Conservation (phyloP, 345 rosid genomes). For the Clarkia xantiana region DNA sequence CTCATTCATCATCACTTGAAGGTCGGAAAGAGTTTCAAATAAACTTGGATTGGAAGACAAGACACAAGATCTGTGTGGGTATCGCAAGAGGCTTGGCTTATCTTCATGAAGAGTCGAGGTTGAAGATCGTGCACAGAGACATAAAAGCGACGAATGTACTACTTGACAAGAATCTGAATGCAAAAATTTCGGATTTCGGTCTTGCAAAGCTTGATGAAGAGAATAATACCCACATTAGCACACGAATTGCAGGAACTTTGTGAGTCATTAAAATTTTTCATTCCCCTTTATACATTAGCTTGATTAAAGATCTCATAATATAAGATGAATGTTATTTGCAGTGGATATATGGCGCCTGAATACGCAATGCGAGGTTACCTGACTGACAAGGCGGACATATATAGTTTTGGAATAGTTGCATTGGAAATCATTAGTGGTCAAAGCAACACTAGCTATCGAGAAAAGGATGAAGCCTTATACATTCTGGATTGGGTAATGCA, state of each 20-base stretch:
- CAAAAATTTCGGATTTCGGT: slow-evolving; percentile 61
- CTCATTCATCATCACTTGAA: slow-evolving; percentile 4
- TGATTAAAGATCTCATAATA: neutral
- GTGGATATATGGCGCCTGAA: slow-evolving; percentile 99
- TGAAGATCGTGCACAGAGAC: slow-evolving; percentile 64
- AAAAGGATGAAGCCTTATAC: slow-evolving; percentile 77
- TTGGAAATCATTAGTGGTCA: slow-evolving; percentile 80
- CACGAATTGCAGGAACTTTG: slow-evolving; percentile 61
- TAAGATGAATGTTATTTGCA: slow-evolving; percentile 7
- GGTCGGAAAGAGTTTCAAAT: slow-evolving; percentile 29
- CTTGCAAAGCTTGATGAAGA: slow-evolving; percentile 57
- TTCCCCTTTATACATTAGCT: neutral
- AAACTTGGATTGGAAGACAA: slow-evolving; percentile 45
- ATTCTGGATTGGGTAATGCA: slow-evolving; percentile 72
- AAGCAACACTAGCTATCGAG: slow-evolving; percentile 88
- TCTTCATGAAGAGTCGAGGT: slow-evolving; percentile 56
- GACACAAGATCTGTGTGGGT: slow-evolving; percentile 50
- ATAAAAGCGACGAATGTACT: slow-evolving; percentile 60
- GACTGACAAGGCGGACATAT: slow-evolving; percentile 89
- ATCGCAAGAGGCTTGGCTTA: slow-evolving; percentile 54
- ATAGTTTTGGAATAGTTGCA: slow-evolving; percentile 75
- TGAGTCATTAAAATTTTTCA: slow-evolving; percentile 9
- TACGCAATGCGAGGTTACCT: slow-evolving; percentile 95
- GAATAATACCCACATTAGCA: slow-evolving; percentile 57
- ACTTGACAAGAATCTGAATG: slow-evolving; percentile 35